Evolutionary conservation across 306 rosid genomes (phyloP).

Genomic region (Glycyrrhiza uralensis): DNA sequence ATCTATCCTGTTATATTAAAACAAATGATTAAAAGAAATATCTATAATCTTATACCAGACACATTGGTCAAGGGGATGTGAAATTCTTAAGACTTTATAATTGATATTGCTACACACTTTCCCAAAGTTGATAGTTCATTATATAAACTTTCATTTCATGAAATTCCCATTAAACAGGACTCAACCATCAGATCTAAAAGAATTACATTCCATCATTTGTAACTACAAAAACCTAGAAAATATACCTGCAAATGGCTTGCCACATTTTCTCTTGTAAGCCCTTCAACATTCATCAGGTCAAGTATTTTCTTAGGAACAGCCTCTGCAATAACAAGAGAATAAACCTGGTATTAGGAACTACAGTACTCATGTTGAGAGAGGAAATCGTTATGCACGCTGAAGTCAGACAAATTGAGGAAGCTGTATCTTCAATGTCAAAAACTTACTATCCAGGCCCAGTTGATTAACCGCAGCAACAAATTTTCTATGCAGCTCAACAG

Average conservation of each 20-base stretch:
- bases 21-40: neutral
- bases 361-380: neutral
- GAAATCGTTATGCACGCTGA: neutral
- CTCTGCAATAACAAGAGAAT: slow-evolving; percentile 42
- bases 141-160: neutral
- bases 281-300: slow-evolving; percentile 85
- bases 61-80: neutral
- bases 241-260: slow-evolving; percentile 89
- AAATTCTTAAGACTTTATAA: neutral
- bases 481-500: slow-evolving; percentile 65
- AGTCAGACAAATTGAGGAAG: neutral
- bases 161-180: neutral
- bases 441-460: slow-evolving; percentile 77
- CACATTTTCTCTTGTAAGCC: slow-evolving; percentile 84
- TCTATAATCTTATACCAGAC: neutral
- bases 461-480: slow-evolving; percentile 79
- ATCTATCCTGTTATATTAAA: neutral
- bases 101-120: neutral
- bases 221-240: slow-evolving; percentile 13
- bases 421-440: neutral
- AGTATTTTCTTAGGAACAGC: slow-evolving; percentile 93
- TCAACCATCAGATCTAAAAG: neutral
- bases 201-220: neutral
- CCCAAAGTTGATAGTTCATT: neutral
- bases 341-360: slow-evolving; percentile 22